Conservation (phyloP, 192 early-diverging fungal genomes). For the Coemansia sp. region DNA sequence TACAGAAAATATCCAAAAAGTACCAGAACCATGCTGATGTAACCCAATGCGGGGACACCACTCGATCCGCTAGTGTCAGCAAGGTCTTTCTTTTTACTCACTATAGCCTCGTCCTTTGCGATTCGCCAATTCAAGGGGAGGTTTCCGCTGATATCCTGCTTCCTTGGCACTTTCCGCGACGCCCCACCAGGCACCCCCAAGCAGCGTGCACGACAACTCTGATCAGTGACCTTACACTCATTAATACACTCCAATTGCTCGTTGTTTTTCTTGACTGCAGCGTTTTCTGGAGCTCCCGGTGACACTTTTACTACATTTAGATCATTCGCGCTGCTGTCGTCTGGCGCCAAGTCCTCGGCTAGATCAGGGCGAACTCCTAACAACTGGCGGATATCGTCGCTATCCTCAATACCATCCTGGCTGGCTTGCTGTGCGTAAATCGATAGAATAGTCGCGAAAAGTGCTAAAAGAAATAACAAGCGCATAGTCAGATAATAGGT, state of each 20-base stretch:
- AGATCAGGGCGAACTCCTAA: constrained; percentile 36
- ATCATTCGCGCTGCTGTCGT: not conserved
- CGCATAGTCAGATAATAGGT: not conserved
- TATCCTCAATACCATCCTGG: not conserved
- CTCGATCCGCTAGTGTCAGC: not conserved
- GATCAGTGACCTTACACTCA: constrained; percentile 27
- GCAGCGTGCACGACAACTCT: constrained; percentile 45
- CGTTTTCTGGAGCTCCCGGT: not conserved
- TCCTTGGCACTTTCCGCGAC: constrained; percentile 30
- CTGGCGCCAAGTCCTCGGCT: constrained; percentile 16
- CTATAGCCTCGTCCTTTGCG: not conserved
- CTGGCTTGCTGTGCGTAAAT: not conserved
- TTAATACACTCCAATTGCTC: constrained; percentile 24
- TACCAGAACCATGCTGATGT: not conserved
- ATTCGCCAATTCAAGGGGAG: constrained; percentile 38
- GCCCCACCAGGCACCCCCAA: constrained; percentile 47
- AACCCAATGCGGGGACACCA: not conserved
- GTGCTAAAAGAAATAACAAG: not conserved
- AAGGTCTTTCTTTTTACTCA: not conserved
- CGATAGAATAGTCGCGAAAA: not conserved
- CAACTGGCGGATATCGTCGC: constrained; percentile 15
- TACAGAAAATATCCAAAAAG: not conserved
- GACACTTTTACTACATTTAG: not conserved
- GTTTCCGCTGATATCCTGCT: constrained; percentile 37
- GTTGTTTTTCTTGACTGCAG: not conserved